Percentiles rank a stretch among this genome's conserved stretches.
These are phyloP conservation scores for Camellia sinensis DNA, from an alignment of 148 eudicot genomes.

Conservation along the genomic window DNA sequence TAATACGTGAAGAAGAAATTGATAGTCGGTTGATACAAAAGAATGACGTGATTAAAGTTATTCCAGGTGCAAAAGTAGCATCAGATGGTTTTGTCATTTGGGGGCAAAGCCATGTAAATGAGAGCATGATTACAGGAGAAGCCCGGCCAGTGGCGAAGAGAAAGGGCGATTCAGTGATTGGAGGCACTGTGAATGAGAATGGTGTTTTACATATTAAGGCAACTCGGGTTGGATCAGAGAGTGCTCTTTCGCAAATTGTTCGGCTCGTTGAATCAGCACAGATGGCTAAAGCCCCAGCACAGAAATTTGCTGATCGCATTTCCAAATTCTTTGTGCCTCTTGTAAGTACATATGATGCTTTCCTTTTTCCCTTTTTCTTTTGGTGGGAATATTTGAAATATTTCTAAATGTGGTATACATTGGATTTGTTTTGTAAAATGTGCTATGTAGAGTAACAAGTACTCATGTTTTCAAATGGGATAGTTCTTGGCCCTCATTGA, in stretches of 20 bases:
- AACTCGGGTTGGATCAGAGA: constrained; percentile 86
- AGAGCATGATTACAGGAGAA: constrained; percentile 97
- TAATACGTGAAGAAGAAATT: constrained; percentile 68
- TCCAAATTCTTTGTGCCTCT: constrained; percentile 89
- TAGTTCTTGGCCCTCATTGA: not conserved
- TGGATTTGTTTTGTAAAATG: not conserved
- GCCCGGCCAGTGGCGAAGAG: constrained; percentile 81
- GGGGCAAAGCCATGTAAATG: constrained; percentile 95
- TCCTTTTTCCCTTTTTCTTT: not conserved
- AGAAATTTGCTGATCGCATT: constrained; percentile 88
- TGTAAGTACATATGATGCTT: constrained; percentile 35
- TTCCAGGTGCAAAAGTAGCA: constrained; percentile 91
- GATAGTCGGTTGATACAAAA: constrained; percentile 87
- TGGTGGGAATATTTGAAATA: too few relatives aligned
- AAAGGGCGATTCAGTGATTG: constrained; percentile 82
- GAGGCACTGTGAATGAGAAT: constrained; percentile 90
- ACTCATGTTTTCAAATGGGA: not conserved
- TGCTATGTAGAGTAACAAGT: not conserved
- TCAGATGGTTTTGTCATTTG: constrained; percentile 83
- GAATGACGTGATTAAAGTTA: constrained; percentile 70
- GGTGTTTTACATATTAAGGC: constrained; percentile 84
- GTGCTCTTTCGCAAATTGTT: constrained; percentile 92
- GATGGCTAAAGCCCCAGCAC: constrained; percentile 99
- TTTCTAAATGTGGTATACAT: too few relatives aligned
- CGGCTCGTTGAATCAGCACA: constrained; percentile 96